These are phyloP conservation scores for Cladophialophora psammophila DNA, from an alignment of 2,329 filamentous ascomycete species.

Conservation along the genomic window DNA sequence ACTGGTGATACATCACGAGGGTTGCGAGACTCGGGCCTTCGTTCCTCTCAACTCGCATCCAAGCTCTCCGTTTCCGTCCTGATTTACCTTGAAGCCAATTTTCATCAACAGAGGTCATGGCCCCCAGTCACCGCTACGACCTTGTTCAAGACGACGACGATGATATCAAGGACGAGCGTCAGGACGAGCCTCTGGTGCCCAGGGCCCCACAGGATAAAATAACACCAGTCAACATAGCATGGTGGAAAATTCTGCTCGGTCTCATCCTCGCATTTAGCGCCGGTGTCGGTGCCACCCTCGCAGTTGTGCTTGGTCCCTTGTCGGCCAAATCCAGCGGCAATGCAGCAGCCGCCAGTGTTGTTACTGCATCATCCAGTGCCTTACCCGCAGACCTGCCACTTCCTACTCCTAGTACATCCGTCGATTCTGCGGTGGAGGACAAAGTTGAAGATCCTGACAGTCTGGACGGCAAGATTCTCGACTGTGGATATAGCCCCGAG, in stretches of 20 bases:
- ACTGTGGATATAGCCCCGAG: constrained; percentile 29
- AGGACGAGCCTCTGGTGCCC: constrained; percentile 6
- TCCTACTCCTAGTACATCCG: constrained; percentile 18
- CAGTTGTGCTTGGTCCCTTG: constrained; percentile 5
- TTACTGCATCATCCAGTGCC: constrained; percentile 3
- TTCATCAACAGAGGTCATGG: constrained; percentile 18
- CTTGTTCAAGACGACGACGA: constrained; percentile 23
- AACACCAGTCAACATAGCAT: constrained; percentile 10
- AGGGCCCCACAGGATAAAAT: background rate
- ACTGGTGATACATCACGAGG: background rate
- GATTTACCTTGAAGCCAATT: constrained; percentile 5
- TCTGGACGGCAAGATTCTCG: constrained; percentile 22
- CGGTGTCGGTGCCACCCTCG: constrained; percentile 22
- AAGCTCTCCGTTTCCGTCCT: background rate
- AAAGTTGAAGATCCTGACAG: background rate
- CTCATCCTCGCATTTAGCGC: constrained; percentile 15
- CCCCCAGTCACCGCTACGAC: constrained; percentile 27
- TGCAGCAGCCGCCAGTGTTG: background rate
- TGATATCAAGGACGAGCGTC: constrained; percentile 8
- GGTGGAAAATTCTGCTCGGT: constrained; percentile 24
- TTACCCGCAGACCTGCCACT: constrained; percentile 14
- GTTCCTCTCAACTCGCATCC: constrained; percentile 6
- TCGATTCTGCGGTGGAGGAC: constrained; percentile 10
- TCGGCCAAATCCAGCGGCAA: constrained; percentile 12
- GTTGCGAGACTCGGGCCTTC: background rate